phyloP scores from a whole-genome alignment of 306 rosid species.

The Rosa chinensis region DNA sequence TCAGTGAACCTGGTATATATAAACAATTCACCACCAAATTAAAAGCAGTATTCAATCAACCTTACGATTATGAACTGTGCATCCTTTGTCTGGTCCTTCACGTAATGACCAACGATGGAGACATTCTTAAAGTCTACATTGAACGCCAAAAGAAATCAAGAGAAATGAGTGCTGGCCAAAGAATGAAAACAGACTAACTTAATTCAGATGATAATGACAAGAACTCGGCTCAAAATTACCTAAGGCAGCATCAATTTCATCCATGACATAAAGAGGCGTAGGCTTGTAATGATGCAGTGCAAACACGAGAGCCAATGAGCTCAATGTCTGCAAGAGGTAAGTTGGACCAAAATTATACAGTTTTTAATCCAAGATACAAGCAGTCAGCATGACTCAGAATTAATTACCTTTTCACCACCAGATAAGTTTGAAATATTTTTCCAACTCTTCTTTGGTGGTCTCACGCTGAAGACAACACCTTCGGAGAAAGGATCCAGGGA shows the following conservation, averaged over 20 bases:
- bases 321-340: slow-evolving; percentile 69
- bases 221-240: slow-evolving; percentile 36
- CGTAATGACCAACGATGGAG: slow-evolving; percentile 89
- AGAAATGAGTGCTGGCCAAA: slow-evolving; percentile 18
- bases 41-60: slow-evolving; percentile 35
- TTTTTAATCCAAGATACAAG: slow-evolving; percentile 3
- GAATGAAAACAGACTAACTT: not conserved
- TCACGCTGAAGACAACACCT: slow-evolving; percentile 93
- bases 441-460: slow-evolving; percentile 99
- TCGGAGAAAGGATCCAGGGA: slow-evolving; percentile 98
- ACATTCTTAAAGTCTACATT: slow-evolving; percentile 82
- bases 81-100: slow-evolving; percentile 88
- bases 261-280: slow-evolving; percentile 94
- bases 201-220: not conserved
- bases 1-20: not conserved
- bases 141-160: not conserved
- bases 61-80: slow-evolving; percentile 88
- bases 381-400: not conserved
- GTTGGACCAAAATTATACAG: not conserved
- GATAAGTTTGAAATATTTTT: slow-evolving; percentile 94
- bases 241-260: slow-evolving; percentile 95
- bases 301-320: slow-evolving; percentile 94
- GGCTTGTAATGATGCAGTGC: slow-evolving; percentile 99
- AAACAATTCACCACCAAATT: too few species aligned
- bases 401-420: slow-evolving; percentile 91